phyloP scores from a whole-genome alignment of 225 moss, liverwort and hornwort species.

The Straminergon stramineum region DNA sequence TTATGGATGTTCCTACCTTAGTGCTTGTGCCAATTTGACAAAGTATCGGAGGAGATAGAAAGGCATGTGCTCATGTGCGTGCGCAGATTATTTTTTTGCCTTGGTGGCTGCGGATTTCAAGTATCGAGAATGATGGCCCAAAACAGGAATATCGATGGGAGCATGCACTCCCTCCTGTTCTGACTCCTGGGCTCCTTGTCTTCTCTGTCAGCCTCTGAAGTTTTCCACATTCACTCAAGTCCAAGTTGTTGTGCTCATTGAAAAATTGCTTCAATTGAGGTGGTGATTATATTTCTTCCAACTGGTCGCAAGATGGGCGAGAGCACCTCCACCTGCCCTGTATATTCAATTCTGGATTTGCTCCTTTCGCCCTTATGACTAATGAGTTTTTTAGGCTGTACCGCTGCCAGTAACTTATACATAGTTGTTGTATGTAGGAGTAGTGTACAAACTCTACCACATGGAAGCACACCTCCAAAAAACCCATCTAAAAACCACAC shows the following conservation, averaged over 20 bases:
- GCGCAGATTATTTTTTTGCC: not conserved
- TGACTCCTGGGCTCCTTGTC: not conserved
- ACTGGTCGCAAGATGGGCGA: not conserved
- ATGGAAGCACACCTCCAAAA: accelerated
- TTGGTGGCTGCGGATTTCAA: not conserved
- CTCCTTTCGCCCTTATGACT: not conserved
- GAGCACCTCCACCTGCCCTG: not conserved
- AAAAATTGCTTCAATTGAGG: not conserved
- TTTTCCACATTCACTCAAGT: not conserved
- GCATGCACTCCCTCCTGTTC: not conserved
- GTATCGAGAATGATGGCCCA: not conserved
- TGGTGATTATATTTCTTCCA: not conserved
- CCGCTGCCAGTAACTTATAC: too few species aligned
- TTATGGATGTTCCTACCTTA: too few species aligned
- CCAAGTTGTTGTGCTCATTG: not conserved
- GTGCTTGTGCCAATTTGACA: not conserved
- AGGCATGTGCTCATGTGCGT: not conserved
- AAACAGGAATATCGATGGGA: not conserved
- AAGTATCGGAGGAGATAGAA: too few species aligned
- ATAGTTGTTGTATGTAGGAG: too few species aligned
- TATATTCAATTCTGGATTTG: not conserved
- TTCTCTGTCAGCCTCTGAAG: not conserved
- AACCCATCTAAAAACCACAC: not conserved
- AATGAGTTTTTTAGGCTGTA: too few species aligned
- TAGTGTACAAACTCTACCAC: too few species aligned